Evolutionary conservation across 441 rosid genomes (phyloP).

Genomic region (Corymbia calophylla): DNA sequence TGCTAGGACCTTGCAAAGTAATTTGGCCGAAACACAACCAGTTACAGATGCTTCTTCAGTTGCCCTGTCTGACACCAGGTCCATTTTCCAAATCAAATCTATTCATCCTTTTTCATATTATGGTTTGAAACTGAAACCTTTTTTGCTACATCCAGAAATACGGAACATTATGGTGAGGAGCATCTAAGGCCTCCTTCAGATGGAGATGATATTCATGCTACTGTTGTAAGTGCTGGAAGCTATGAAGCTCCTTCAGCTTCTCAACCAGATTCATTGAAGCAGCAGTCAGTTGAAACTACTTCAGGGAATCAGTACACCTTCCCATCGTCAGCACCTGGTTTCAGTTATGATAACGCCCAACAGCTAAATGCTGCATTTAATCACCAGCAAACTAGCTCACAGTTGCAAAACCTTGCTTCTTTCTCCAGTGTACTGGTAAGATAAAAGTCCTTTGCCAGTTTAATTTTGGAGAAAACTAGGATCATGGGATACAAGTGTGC

Average conservation of each 20-base stretch:
- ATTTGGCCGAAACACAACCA: conserved; percentile 56
- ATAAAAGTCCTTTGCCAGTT: neutral
- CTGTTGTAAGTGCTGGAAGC: conserved; percentile 37
- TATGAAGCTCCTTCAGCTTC: conserved; percentile 61
- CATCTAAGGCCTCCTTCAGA: conserved; percentile 52
- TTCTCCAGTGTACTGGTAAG: conserved; percentile 83
- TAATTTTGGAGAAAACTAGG: neutral
- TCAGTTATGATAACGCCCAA: conserved; percentile 57
- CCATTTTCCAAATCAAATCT: neutral
- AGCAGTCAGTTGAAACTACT: conserved; percentile 47
- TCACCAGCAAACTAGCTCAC: conserved; percentile 55
- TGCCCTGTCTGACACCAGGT: conserved; percentile 65
- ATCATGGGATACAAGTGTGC: neutral
- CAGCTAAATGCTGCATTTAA: conserved; percentile 55
- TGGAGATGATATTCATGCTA: conserved; percentile 42
- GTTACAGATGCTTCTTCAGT: conserved; percentile 37
- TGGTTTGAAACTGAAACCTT: neutral
- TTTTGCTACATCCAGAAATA: conserved; percentile 39
- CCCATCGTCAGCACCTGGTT: conserved; percentile 57
- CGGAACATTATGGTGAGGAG: conserved; percentile 70
- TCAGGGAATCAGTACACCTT: conserved; percentile 68
- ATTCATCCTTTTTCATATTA: neutral
- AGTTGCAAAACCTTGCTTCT: conserved; percentile 62
- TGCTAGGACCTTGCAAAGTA: conserved; percentile 44
- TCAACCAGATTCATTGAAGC: conserved; percentile 59